Percentiles rank a stretch among this genome's conserved stretches.
Evolutionary conservation across 495 filamentous ascomycete genomes (phyloP).

Genomic region (Neurospora sp.): DNA sequence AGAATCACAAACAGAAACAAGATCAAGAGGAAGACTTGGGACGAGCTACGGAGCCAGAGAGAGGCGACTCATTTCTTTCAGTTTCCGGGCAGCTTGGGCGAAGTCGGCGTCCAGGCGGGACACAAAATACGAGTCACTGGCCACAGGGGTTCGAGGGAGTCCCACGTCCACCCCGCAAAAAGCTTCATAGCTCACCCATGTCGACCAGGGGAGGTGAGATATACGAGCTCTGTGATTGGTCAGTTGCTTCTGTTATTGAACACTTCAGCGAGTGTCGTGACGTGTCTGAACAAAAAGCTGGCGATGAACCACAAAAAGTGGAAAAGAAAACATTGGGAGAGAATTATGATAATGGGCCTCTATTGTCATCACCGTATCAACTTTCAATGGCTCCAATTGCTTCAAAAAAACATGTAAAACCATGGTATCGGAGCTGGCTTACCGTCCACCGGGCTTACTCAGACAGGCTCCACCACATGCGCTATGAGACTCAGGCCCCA

Average conservation of each 20-base stretch:
- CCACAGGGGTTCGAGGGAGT: constrained; percentile 6
- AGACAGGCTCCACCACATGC: not conserved
- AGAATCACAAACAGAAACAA: not conserved
- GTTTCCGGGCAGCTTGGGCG: constrained; percentile 11
- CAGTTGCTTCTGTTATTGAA: not conserved
- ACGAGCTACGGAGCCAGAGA: not conserved
- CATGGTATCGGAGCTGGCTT: not conserved
- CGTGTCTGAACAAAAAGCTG: not conserved
- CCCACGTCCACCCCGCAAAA: constrained; percentile 20
- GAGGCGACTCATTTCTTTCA: not conserved
- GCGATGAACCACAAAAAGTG: not conserved
- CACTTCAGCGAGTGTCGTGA: not conserved
- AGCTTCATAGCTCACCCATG: not conserved
- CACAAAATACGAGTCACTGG: constrained; percentile 12
- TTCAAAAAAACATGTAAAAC: not conserved
- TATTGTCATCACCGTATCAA: not conserved
- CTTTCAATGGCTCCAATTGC: not conserved
- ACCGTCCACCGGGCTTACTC: not conserved
- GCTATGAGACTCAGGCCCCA: not conserved
- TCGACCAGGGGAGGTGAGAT: constrained; percentile 5
- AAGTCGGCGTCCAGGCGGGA: constrained; percentile 14
- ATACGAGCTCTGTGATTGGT: constrained; percentile 24
- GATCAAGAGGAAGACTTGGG: constrained; percentile 8
- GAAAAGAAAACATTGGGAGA: not conserved
- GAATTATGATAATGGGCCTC: not conserved